Percentiles rank a stretch among this genome's conserved stretches.
Conservation (phyloP, 1,139 yeast genomes). For the Chernovozyma aurita region DNA sequence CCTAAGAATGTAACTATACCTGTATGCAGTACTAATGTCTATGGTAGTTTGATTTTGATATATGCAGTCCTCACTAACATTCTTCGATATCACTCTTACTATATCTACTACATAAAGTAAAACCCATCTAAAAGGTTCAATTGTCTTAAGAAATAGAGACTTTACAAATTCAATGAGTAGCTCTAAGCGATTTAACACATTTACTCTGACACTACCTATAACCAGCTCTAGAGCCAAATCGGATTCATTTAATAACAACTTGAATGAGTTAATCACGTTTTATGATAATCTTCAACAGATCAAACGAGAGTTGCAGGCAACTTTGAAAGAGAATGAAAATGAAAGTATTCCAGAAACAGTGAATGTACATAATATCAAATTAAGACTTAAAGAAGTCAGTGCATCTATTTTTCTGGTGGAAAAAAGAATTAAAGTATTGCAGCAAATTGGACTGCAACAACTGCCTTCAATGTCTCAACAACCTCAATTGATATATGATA, state of each 20-base stretch:
- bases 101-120: too few relatives aligned
- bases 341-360: not conserved
- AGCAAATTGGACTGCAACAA: not conserved
- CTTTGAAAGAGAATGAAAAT: slow-evolving; percentile 1
- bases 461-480: not conserved
- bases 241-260: slow-evolving; percentile 3
- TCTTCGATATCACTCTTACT: too few relatives aligned
- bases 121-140: too few relatives aligned
- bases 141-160: too few relatives aligned
- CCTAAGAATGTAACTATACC: too few relatives aligned
- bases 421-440: slow-evolving; percentile 2
- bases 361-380: not conserved
- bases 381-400: slow-evolving; percentile 4
- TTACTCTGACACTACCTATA: slow-evolving; percentile 5
- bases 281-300: slow-evolving; percentile 5
- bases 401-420: slow-evolving; percentile 2
- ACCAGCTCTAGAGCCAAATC: slow-evolving; percentile 4
- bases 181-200: slow-evolving; percentile 3
- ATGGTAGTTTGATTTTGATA: too few relatives aligned
- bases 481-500: not conserved
- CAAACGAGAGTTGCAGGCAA: slow-evolving; percentile 3
- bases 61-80: too few relatives aligned
- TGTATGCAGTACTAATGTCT: too few relatives aligned
- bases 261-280: slow-evolving; percentile 2
- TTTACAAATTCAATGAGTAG: not conserved